A percentile compares a stretch with the other conserved stretches of the same genome.
phyloP scores from a whole-genome alignment of 306 rosid genomes.

The Rosa chinensis region DNA sequence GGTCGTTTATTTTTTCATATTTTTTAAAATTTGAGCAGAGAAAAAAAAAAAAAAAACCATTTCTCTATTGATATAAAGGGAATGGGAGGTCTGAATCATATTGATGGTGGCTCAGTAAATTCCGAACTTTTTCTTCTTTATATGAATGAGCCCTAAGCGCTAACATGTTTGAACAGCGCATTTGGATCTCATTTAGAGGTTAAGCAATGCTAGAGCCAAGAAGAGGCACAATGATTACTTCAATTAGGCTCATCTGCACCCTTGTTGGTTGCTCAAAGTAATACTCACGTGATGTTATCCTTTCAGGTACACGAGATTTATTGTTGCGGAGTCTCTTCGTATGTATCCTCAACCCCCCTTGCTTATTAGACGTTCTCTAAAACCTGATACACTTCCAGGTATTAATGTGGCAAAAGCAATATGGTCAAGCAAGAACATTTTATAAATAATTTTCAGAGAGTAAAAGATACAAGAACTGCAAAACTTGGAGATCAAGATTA shows the following conservation, averaged over 20 bases:
- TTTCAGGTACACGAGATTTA: slow-evolving; percentile 82
- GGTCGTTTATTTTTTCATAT: too few relatives aligned
- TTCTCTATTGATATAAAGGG: slow-evolving; percentile 11
- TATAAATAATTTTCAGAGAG: background rate
- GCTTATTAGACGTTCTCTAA: slow-evolving; percentile 83
- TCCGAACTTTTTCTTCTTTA: background rate
- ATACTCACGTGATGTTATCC: slow-evolving; percentile 3
- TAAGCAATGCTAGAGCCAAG: background rate
- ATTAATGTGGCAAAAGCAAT: slow-evolving; percentile 13
- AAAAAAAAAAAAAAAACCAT: too few relatives aligned
- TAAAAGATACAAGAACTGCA: background rate
- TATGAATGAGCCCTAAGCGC: background rate
- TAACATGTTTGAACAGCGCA: background rate
- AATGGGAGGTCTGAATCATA: background rate
- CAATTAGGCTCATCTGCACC: slow-evolving; percentile 2
- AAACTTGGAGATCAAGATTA: background rate
- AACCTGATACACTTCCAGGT: slow-evolving; percentile 87
- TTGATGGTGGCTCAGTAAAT: background rate
- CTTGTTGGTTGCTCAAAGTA: background rate
- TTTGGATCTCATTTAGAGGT: background rate
- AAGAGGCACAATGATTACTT: background rate
- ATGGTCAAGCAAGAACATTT: background rate
- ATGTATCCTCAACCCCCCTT: slow-evolving; percentile 97
- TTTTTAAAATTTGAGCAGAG: too few relatives aligned
- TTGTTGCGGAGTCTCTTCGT: slow-evolving; percentile 82